These are phyloP conservation scores for Multifurca ochricompacta DNA, from an alignment of 768 basidiomycete genomes.

Conservation along the genomic window DNA sequence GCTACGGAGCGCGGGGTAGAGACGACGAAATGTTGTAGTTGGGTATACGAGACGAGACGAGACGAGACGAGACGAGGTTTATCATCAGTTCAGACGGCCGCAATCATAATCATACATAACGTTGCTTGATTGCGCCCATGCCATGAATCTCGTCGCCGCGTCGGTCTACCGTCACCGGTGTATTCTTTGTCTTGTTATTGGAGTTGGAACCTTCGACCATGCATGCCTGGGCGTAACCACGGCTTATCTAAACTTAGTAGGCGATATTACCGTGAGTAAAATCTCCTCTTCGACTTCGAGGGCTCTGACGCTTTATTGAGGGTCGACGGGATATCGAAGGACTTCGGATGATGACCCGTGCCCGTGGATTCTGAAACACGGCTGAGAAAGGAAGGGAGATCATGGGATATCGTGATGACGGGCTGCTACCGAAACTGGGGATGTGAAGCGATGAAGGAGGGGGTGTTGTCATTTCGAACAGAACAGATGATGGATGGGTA, in stretches of 20 bases:
- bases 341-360: no score
- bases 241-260: not conserved
- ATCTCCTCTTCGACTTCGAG: not conserved
- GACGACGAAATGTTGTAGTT: not conserved
- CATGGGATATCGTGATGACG: slow-evolving; percentile 6
- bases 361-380: slow-evolving; percentile 12
- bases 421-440: slow-evolving; percentile 3
- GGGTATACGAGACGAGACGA: not conserved
- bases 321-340: slow-evolving; percentile 1
- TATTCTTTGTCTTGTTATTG: not conserved
- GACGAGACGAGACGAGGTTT: no score
- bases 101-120: not conserved
- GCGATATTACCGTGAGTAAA: slow-evolving; percentile 17
- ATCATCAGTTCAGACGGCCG: no score
- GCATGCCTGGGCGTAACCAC: not conserved
- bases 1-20: not conserved
- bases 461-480: no score
- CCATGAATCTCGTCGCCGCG: not conserved
- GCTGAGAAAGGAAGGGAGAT: slow-evolving; percentile 12
- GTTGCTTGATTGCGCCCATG: slow-evolving; percentile 1
- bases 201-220: no score
- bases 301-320: not conserved
- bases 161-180: no score
- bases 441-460: slow-evolving; percentile 8
- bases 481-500: not conserved